A percentile compares a stretch with the other conserved stretches of the same genome.
Conservation (phyloP, 352 stramenopile species). For the Globisporangium uncinulatum region DNA sequence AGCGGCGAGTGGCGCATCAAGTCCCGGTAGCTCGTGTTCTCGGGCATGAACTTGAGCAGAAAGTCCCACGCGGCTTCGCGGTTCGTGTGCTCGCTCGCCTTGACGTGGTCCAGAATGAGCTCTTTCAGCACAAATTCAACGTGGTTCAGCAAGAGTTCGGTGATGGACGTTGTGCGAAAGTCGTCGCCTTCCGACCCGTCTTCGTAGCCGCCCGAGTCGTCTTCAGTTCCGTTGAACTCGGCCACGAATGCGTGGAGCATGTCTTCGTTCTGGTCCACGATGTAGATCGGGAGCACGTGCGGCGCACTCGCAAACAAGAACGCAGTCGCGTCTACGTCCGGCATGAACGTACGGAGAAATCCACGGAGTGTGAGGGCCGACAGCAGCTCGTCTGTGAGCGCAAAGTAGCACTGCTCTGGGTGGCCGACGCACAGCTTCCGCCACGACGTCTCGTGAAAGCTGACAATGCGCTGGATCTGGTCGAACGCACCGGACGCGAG, state of each 20-base stretch:
- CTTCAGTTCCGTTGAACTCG: conserved; percentile 22
- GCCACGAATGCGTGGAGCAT: conserved; percentile 42
- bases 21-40: conserved; percentile 54
- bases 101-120: conserved; percentile 57
- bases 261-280: conserved; percentile 49
- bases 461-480: conserved; percentile 46
- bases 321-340: conserved; percentile 26
- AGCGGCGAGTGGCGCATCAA: conserved; percentile 46
- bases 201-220: conserved; percentile 20
- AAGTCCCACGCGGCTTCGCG: conserved; percentile 64
- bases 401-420: conserved; percentile 46
- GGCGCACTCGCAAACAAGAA: conserved; percentile 47
- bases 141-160: conserved; percentile 36
- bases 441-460: conserved; percentile 42
- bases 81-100: conserved; percentile 41
- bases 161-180: conserved; percentile 22
- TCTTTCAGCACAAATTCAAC: conserved; percentile 57
- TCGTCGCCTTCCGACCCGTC: conserved; percentile 17
- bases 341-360: conserved; percentile 60
- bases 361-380: conserved; percentile 25
- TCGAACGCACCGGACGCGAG: conserved; percentile 30
- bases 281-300: conserved; percentile 53
- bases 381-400: conserved; percentile 52
- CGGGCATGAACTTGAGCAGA: conserved; percentile 56
- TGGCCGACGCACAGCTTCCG: conserved; percentile 46